These are phyloP conservation scores for Hygrocybe punicea DNA, from an alignment of 768 basidiomycete species.

Conservation along the genomic window DNA sequence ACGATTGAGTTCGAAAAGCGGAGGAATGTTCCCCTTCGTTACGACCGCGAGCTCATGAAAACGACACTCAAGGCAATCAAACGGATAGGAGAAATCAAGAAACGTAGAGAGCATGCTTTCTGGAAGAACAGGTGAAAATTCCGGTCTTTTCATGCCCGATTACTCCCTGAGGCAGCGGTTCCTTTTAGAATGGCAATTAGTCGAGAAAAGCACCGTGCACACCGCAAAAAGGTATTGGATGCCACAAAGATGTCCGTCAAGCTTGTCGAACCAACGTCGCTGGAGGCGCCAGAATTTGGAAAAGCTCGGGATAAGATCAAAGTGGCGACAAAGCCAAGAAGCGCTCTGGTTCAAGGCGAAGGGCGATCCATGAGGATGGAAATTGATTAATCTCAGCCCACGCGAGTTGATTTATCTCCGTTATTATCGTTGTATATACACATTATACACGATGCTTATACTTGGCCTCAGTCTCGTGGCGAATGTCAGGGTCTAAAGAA, in stretches of 20 bases:
- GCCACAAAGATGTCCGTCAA: constrained; percentile 57
- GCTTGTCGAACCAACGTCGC: constrained; percentile 60
- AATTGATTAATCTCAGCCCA: constrained; percentile 49
- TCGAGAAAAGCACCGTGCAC: constrained; percentile 71
- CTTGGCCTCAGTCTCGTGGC: constrained; percentile 85
- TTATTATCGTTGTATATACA: constrained; percentile 4
- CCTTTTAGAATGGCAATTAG: constrained; percentile 76
- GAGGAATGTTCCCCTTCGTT: constrained; percentile 93
- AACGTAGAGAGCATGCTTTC: constrained; percentile 87
- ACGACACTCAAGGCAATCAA: constrained; percentile 97
- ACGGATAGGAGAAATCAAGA: constrained; percentile 87
- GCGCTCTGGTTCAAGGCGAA: constrained; percentile 76
- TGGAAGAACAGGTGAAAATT: constrained; percentile 79
- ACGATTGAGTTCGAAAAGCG: constrained; percentile 99
- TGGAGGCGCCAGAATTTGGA: constrained; percentile 41
- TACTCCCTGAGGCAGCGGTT: constrained; percentile 1
- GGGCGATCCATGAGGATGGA: constrained; percentile 93
- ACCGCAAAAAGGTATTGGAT: constrained; percentile 64
- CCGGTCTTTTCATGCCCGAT: neutral
- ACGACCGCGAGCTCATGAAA: constrained; percentile 89
- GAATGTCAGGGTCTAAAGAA: constrained; percentile 80
- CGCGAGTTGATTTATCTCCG: constrained; percentile 1
- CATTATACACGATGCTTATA: constrained; percentile 67
- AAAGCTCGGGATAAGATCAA: constrained; percentile 77
- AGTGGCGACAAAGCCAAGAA: constrained; percentile 57